These are phyloP conservation scores for Stemphylium lycopersici DNA, from an alignment of 2,329 filamentous ascomycete genomes.

Conservation along the genomic window DNA sequence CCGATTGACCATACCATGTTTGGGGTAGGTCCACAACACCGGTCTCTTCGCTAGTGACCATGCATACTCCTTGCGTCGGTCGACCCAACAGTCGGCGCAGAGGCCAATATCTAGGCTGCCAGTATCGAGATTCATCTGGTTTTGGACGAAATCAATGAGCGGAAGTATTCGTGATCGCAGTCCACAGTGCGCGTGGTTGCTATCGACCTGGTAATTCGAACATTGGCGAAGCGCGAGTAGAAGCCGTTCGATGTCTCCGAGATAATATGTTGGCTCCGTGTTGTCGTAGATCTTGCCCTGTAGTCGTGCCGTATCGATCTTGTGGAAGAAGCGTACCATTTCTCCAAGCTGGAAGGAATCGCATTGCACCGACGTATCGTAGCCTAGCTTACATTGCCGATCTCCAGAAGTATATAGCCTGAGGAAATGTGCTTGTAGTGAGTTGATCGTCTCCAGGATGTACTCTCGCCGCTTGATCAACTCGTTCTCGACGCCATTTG, in stretches of 20 bases:
- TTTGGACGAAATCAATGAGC: constrained; percentile 67
- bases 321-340: constrained; percentile 73
- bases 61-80: constrained; percentile 48
- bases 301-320: constrained; percentile 66
- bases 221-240: constrained; percentile 68
- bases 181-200: constrained; percentile 75
- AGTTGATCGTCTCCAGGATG: constrained; percentile 72
- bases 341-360: constrained; percentile 81
- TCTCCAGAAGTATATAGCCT: constrained; percentile 70
- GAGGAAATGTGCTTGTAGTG: constrained; percentile 72
- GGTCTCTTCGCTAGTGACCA: constrained; percentile 55
- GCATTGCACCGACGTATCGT: constrained; percentile 73
- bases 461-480: constrained; percentile 69
- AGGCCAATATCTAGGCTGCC: constrained; percentile 50
- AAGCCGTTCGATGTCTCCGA: constrained; percentile 66
- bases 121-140: constrained; percentile 44
- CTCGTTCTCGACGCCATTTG: constrained; percentile 72
- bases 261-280: constrained; percentile 56
- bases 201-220: constrained; percentile 75
- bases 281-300: constrained; percentile 51
- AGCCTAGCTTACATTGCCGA: constrained; percentile 73
- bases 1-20: constrained; percentile 27
- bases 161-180: constrained; percentile 69
- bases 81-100: constrained; percentile 54
- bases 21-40: constrained; percentile 49